Percentiles rank a stretch among this genome's conserved stretches.
phyloP scores from a whole-genome alignment of 1,284 basidiomycete species.

The Earliella scabrosa region DNA sequence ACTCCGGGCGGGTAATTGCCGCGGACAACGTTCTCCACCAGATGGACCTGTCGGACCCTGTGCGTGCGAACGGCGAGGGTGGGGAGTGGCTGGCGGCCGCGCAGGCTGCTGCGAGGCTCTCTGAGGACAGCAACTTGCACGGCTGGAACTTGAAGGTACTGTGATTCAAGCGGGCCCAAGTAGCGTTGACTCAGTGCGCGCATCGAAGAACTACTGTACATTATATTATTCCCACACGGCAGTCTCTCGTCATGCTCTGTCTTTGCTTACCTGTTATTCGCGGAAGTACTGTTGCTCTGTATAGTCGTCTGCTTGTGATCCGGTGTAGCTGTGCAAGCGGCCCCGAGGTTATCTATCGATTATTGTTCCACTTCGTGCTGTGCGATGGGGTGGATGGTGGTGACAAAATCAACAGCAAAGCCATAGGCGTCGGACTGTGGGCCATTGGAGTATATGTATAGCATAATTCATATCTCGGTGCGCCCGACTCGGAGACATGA shows the following conservation, averaged over 20 bases:
- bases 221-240: constrained; percentile 2
- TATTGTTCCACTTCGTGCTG: too few relatives aligned
- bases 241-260: constrained; percentile 22
- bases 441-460: too few relatives aligned
- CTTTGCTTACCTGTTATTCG: constrained; percentile 12
- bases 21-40: constrained; percentile 80
- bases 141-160: constrained; percentile 80
- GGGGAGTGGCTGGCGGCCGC: constrained; percentile 53
- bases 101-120: constrained; percentile 57
- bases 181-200: background rate
- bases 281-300: constrained; percentile 16
- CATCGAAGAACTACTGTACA: constrained; percentile 4
- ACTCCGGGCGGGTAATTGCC: constrained; percentile 82
- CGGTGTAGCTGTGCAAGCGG: constrained; percentile 13
- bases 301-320: too few relatives aligned
- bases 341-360: constrained; percentile 13
- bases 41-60: constrained; percentile 51
- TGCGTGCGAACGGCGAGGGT: constrained; percentile 22
- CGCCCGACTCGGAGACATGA: too few relatives aligned
- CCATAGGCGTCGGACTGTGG: too few relatives aligned
- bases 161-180: constrained; percentile 46
- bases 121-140: constrained; percentile 53
- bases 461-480: too few relatives aligned
- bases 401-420: background rate
- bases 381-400: background rate